These are phyloP conservation scores for Phytophthora meadii DNA, from an alignment of 352 stramenopile genomes.

Conservation along the genomic window DNA sequence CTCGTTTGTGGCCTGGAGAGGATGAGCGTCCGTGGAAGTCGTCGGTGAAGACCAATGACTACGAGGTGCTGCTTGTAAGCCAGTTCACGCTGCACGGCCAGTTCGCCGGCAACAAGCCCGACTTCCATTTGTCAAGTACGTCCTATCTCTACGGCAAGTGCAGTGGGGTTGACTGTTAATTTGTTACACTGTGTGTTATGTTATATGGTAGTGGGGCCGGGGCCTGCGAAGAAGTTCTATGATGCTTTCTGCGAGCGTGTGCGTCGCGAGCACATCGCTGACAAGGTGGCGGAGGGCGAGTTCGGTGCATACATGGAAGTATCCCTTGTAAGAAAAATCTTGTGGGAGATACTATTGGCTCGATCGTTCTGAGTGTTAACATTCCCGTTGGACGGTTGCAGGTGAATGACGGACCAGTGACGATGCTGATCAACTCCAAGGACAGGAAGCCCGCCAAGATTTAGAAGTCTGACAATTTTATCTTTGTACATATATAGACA, in stretches of 20 bases:
- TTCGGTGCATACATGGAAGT: constrained; percentile 91
- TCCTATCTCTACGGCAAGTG: background rate
- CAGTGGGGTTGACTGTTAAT: no score
- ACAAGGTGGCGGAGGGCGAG: constrained; percentile 81
- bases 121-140: constrained; percentile 88
- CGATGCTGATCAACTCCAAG: constrained; percentile 88
- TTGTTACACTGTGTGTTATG: background rate
- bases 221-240: constrained; percentile 76
- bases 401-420: constrained; percentile 87
- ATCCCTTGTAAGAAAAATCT: constrained; percentile 55
- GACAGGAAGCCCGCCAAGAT: constrained; percentile 64
- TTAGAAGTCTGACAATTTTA: constrained; percentile 11
- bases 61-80: constrained; percentile 87
- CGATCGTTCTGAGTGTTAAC: constrained; percentile 12
- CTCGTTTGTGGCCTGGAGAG: constrained; percentile 78
- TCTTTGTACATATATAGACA: constrained; percentile 28
- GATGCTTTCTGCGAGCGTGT: constrained; percentile 78
- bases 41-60: constrained; percentile 68
- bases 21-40: constrained; percentile 65
- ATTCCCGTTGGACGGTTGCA: constrained; percentile 25
- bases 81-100: constrained; percentile 89
- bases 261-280: constrained; percentile 53
- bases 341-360: background rate
- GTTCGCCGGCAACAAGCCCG: constrained; percentile 85
- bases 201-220: constrained; percentile 60